phyloP scores from a whole-genome alignment of 371 early-diverging fungal species.

The Syncephalastrum contaminatum region DNA sequence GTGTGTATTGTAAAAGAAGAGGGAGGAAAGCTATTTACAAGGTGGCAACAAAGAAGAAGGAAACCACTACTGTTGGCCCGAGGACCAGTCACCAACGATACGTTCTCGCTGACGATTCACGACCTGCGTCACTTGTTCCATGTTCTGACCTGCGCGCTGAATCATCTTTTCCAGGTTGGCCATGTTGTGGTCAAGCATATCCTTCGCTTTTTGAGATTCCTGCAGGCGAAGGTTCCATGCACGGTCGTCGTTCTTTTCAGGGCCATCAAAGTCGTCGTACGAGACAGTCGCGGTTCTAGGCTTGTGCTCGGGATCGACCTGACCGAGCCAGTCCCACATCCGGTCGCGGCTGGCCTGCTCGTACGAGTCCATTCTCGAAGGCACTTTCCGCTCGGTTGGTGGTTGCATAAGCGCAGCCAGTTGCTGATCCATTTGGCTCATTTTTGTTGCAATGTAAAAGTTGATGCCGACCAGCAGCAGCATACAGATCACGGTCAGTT shows the following conservation, averaged over 20 bases:
- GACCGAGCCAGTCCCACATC: slow-evolving; percentile 33
- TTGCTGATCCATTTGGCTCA: slow-evolving; percentile 36
- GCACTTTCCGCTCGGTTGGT: too few relatives aligned
- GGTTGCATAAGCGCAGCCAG: slow-evolving; percentile 10
- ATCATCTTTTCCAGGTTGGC: slow-evolving; percentile 38
- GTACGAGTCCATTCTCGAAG: too few relatives aligned
- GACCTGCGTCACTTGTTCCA: slow-evolving; percentile 34
- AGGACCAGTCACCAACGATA: slow-evolving; percentile 16
- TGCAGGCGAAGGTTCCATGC: slow-evolving; percentile 10
- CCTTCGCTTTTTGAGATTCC: slow-evolving; percentile 23
- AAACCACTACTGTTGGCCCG: background rate
- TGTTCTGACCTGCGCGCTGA: slow-evolving; percentile 31
- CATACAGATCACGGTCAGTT: slow-evolving; percentile 35
- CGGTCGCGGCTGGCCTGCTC: slow-evolving; percentile 8
- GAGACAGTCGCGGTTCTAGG: slow-evolving; percentile 5
- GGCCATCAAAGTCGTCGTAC: slow-evolving; percentile 5
- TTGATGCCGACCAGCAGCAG: slow-evolving; percentile 34
- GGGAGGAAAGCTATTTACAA: too few relatives aligned
- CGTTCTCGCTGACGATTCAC: slow-evolving; percentile 31
- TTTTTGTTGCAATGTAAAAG: slow-evolving; percentile 37
- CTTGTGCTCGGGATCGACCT: slow-evolving; percentile 26
- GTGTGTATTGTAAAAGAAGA: too few relatives aligned
- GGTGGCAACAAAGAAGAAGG: too few relatives aligned
- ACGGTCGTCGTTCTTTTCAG: slow-evolving; percentile 8
- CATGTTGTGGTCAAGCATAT: slow-evolving; percentile 32